Evolutionary conservation across 805 yeast species (phyloP), one percentile per base, ranked within the genome.

Genomic region (Saccharomycopsis vini): DNA sequence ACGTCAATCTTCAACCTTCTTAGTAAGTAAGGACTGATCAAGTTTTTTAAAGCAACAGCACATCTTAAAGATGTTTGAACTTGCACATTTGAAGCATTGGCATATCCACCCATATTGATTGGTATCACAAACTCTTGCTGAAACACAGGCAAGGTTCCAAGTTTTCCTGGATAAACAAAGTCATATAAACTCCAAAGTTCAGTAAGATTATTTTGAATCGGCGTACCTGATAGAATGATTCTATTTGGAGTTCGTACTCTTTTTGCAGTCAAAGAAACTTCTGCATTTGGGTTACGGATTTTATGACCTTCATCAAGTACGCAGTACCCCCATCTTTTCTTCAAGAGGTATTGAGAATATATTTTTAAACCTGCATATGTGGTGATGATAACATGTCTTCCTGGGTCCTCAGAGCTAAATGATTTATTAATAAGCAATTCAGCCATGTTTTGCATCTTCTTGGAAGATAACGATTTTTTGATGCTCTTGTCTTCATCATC

Each of bases 221-320:
- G 98, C 0, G 98, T 92, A 2, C 98, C 98, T 0, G 96, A 86
- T 18, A 92, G 62, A 49, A 92, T 90, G 3, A 92, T 69, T 51
- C 98, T 67, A 59, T 92, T 79, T n/a, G 79, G 76, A 0, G 97
- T 87, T 54, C 77, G 79, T 37, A 92, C 60, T 52, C 82, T 87
- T 58, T 92, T 92, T 61, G 95, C 84, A 0, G 83, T 71, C 29
- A 92, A 64, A 0, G 97, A 81, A 4, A 92, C 82, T 43, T 79
- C 94, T 44, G 92, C 78, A 56, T 92, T 88, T 0, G 98, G 97
- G 57, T 92, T 92, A 54, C 97, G 70, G 44, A 92, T 92, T 62
- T 90, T 92, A 61, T 92, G 98, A 1, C 98, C 98, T 59, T 92
- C 98, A 62, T 90, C 98, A 9, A 90, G 62, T 0, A 90, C 86